These are phyloP conservation scores for Xylariaceae sp. DNA, from an alignment of 2,329 filamentous ascomycete genomes.

Conservation along the genomic window DNA sequence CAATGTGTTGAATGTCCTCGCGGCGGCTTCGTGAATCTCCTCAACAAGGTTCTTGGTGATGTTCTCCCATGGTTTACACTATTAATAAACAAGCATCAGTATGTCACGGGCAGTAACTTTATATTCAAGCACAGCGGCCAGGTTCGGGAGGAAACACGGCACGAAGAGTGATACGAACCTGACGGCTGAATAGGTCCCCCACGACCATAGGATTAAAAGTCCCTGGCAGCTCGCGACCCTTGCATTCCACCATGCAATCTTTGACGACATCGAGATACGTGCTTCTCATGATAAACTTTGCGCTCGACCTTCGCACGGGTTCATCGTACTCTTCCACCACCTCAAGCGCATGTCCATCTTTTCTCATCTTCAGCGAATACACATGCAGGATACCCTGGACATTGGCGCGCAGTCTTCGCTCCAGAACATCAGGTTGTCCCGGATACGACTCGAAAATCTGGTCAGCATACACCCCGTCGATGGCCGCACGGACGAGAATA, in stretches of 20 bases:
- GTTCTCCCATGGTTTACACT: slow-evolving; percentile 19
- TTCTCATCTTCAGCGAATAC: slow-evolving; percentile 17
- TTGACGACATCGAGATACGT: too few relatives aligned
- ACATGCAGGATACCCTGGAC: slow-evolving; percentile 16
- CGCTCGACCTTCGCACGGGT: too few relatives aligned
- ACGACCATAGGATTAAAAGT: slow-evolving; percentile 24
- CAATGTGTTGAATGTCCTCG: too few relatives aligned
- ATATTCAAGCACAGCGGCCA: too few relatives aligned
- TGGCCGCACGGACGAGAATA: slow-evolving; percentile 14
- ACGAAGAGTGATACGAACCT: too few relatives aligned
- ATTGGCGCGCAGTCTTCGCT: slow-evolving; percentile 4
- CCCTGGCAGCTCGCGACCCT: slow-evolving; percentile 24
- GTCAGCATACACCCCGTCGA: slow-evolving; percentile 22
- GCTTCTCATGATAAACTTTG: too few relatives aligned
- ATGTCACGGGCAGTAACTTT: too few relatives aligned
- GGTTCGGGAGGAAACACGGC: too few relatives aligned
- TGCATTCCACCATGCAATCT: slow-evolving; percentile 11
- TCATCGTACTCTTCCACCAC: too few relatives aligned
- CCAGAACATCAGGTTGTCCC: not conserved
- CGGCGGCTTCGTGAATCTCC: slow-evolving; percentile 7
- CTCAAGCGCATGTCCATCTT: slow-evolving; percentile 12
- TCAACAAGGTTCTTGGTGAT: slow-evolving; percentile 10
- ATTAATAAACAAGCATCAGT: too few relatives aligned
- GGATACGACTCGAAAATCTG: slow-evolving; percentile 18
- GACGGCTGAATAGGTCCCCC: slow-evolving; percentile 19